Evolutionary conservation across 1,139 yeast genomes (phyloP).

Genomic region (Eremothecium coryli): DNA sequence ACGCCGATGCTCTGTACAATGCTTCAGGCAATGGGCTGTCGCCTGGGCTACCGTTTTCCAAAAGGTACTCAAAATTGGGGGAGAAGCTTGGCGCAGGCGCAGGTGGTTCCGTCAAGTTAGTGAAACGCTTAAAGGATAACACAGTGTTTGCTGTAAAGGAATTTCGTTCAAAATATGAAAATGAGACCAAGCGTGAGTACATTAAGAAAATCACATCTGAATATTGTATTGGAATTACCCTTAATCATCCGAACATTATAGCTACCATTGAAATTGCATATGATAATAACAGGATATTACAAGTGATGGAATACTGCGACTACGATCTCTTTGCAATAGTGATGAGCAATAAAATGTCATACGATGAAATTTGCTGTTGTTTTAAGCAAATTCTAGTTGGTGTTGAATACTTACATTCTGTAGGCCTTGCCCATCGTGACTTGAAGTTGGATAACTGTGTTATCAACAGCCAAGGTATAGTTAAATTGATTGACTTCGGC

Average conservation of each 20-base stretch:
- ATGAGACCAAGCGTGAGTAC: constrained; percentile 76
- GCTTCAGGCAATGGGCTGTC: constrained; percentile 14
- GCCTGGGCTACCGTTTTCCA: constrained; percentile 47
- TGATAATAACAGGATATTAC: constrained; percentile 78
- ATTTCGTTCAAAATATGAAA: constrained; percentile 67
- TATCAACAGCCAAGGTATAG: constrained; percentile 72
- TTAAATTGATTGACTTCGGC: constrained; percentile 87
- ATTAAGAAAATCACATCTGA: constrained; percentile 93
- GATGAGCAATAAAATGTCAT: constrained; percentile 87
- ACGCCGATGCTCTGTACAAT: constrained; percentile 27
- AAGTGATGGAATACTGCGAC: constrained; percentile 94
- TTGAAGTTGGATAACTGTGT: constrained; percentile 91
- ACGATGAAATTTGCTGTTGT: constrained; percentile 81
- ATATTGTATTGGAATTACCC: constrained; percentile 86
- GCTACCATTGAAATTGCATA: constrained; percentile 87
- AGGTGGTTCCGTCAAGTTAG: constrained; percentile 82
- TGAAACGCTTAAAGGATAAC: constrained; percentile 59
- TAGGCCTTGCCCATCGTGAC: constrained; percentile 89
- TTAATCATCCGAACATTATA: constrained; percentile 83
- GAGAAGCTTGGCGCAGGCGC: constrained; percentile 93
- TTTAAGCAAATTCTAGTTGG: constrained; percentile 81
- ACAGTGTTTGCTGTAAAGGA: constrained; percentile 86
- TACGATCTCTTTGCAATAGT: constrained; percentile 89
- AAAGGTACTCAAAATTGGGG: constrained; percentile 73
- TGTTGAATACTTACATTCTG: constrained; percentile 71